Evolutionary conservation across 2,329 filamentous ascomycete species (phyloP).

Genomic region (Pyrenochaeta sp.): DNA sequence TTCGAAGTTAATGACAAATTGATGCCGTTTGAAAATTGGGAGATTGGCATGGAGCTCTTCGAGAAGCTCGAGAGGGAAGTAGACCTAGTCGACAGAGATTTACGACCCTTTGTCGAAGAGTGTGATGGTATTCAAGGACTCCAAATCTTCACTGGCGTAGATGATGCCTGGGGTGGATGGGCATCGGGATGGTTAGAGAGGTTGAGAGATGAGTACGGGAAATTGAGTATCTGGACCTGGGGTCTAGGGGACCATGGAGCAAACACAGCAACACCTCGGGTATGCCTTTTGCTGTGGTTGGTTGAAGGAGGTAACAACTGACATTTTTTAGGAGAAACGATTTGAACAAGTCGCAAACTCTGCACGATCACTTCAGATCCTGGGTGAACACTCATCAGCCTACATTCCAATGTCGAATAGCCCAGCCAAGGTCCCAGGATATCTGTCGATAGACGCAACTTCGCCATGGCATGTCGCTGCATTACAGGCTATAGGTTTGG

Average conservation of each 20-base stretch:
- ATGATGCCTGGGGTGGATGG: slow-evolving; percentile 63
- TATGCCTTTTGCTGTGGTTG: slow-evolving; percentile 45
- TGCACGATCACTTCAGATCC: slow-evolving; percentile 73
- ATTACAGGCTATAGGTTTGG: slow-evolving; percentile 77
- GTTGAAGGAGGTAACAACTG: slow-evolving; percentile 7
- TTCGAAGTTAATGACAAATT: slow-evolving; percentile 83
- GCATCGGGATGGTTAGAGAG: slow-evolving; percentile 63
- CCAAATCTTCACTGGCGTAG: slow-evolving; percentile 66
- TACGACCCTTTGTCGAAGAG: slow-evolving; percentile 88
- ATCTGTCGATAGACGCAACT: slow-evolving; percentile 66
- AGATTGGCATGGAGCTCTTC: slow-evolving; percentile 50
- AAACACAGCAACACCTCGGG: slow-evolving; percentile 44
- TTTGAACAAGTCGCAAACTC: slow-evolving; percentile 74
- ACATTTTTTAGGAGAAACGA: slow-evolving; percentile 63
- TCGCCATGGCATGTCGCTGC: slow-evolving; percentile 85
- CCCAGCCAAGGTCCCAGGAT: slow-evolving; percentile 63
- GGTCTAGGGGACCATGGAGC: slow-evolving; percentile 70
- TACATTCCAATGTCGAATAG: slow-evolving; percentile 76
- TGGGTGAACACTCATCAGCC: slow-evolving; percentile 76
- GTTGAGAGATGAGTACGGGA: slow-evolving; percentile 89
- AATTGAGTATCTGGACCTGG: slow-evolving; percentile 87
- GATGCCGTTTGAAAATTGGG: slow-evolving; percentile 80
- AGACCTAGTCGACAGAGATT: slow-evolving; percentile 86
- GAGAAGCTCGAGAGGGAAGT: slow-evolving; percentile 62
- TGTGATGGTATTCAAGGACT: slow-evolving; percentile 91